Conservation (phyloP, 2,329 filamentous ascomycete species). For the Hortaea werneckii region DNA sequence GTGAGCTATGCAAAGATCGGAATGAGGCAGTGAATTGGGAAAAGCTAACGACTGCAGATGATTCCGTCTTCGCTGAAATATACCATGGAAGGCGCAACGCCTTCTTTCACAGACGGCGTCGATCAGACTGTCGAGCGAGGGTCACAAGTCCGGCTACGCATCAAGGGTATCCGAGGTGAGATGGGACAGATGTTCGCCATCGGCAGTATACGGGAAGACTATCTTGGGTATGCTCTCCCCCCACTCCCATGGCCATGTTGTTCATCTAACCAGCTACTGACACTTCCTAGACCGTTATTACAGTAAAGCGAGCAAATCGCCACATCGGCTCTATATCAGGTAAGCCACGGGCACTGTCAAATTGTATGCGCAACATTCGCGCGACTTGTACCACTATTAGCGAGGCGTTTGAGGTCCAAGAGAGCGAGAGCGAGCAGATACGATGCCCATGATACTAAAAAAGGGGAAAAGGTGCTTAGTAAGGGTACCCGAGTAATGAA, state of each 20-base stretch:
- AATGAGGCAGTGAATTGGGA: background rate
- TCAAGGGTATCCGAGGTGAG: slow-evolving; percentile 87
- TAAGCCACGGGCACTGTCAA: background rate
- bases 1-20: slow-evolving; percentile 42
- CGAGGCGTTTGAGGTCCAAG: background rate
- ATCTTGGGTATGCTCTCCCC: slow-evolving; percentile 21
- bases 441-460: no score
- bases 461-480: no score
- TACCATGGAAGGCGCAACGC: slow-evolving; percentile 91
- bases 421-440: no score
- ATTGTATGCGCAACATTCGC: background rate
- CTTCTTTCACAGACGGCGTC: slow-evolving; percentile 89
- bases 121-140: slow-evolving; percentile 90
- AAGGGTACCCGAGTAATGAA: no score
- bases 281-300: background rate
- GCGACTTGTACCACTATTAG: slow-evolving; percentile 1
- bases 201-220: slow-evolving; percentile 80
- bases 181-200: slow-evolving; percentile 95
- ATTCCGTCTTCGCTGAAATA: slow-evolving; percentile 89
- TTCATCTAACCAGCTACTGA: background rate
- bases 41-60: slow-evolving; percentile 45
- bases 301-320: background rate
- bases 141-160: slow-evolving; percentile 85
- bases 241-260: background rate
- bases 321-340: background rate